Percentiles rank a stretch among this genome's conserved stretches.
phyloP scores from a whole-genome alignment of 306 rosid species.

The Fragaria iinumae region DNA sequence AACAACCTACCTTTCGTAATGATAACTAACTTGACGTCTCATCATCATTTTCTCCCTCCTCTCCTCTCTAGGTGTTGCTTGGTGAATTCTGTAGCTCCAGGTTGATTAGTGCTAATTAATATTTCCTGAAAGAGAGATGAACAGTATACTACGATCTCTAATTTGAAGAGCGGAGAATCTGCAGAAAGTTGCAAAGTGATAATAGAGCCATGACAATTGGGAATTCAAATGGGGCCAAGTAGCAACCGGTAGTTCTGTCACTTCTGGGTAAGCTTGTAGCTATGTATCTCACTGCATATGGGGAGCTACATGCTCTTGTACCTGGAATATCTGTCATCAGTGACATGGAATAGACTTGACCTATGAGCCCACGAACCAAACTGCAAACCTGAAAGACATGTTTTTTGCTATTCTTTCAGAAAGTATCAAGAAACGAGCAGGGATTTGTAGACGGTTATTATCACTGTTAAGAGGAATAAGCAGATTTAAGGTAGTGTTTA shows the following conservation, averaged over 20 bases:
- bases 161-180: neutral
- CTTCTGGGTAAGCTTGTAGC: neutral
- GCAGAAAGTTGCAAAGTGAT: neutral
- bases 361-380: too few relatives aligned
- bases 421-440: too few relatives aligned
- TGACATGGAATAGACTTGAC: neutral
- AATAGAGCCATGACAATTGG: neutral
- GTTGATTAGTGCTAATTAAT: neutral
- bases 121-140: neutral
- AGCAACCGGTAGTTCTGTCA: neutral
- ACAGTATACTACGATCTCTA: neutral
- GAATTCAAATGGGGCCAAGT: neutral
- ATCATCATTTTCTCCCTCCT: neutral
- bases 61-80: too few relatives aligned
- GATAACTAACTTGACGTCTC: neutral
- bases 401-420: too few relatives aligned
- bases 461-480: neutral
- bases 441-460: neutral
- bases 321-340: neutral
- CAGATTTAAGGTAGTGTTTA: neutral
- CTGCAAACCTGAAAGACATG: too few relatives aligned
- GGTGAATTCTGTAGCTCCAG: neutral
- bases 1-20: neutral
- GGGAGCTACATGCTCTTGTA: constrained; percentile 1
- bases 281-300: neutral